Base-by-base conservation (phyloP, 129 eudicot species). In the Flaveria robusta region DNA sequence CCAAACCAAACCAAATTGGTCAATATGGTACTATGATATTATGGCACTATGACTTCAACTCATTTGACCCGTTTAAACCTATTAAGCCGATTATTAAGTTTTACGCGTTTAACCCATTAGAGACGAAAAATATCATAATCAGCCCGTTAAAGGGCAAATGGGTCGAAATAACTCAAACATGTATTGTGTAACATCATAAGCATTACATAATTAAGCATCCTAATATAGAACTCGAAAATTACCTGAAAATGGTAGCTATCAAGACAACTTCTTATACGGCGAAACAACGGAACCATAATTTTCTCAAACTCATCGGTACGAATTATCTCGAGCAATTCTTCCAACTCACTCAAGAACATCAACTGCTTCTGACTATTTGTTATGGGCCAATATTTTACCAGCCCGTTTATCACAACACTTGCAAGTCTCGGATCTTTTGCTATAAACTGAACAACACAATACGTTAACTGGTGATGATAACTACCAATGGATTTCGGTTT, bases 171-270 rank as follows among this genome's bases (percentile, higher is more conserved):
- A 72, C 66, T 31, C 19, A 72, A 43, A 41, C 16, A 56, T 73
- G 13, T 39, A 56, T 54, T 12, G 41, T 55, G 54, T 22, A 56
- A 39, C 22, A 72, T 29, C 68, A 2, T 56, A 73, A 58, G 65
- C n/a, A 20, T 37, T 20, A 16, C 39, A 27, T 75, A 50, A 3
- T 26, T 31, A 20, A 60, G 60, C 70, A 45, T 66, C 26, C 7
- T 49, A 43, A 60, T 19, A 67, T 43, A 46, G 14, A 22, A 46
- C 22, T 20, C 39, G 2, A 69, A 75, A 10, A 59, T 56, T 67
- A 88, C 96, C 93, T 90, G 96, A 71, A 88, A 88, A 82, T 90
- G 93, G 77, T 74, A 84, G 83, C 96, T 90, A 22, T 83, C 85
- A 64, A 90, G 92, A 81, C 93, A 88, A 67, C 75, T 81, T 29